Percentiles rank a stretch among this genome's conserved stretches.
These are phyloP conservation scores for Lactuca sativa DNA, from an alignment of 129 eudicot genomes.

Conservation along the genomic window DNA sequence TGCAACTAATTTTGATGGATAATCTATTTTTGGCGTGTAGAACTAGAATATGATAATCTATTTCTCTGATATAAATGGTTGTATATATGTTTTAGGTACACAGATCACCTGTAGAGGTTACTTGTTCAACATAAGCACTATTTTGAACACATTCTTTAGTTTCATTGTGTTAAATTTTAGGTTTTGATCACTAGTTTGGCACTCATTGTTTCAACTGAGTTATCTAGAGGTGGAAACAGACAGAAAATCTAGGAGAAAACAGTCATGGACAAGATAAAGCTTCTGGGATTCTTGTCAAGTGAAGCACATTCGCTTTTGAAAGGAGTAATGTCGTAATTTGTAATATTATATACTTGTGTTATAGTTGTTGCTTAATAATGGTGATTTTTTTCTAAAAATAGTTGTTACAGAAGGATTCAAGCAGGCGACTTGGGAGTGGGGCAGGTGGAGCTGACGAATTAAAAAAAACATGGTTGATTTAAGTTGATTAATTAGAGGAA, in stretches of 20 bases:
- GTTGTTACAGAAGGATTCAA: constrained; percentile 61
- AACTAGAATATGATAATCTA: no score
- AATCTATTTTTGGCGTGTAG: no score
- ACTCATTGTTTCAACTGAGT: no score
- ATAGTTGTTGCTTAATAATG: not conserved
- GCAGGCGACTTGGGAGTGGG: constrained; percentile 63
- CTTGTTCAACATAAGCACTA: no score
- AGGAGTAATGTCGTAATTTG: constrained; percentile 46
- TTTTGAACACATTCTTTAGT: no score
- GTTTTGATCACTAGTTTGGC: no score
- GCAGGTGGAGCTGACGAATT: constrained; percentile 48
- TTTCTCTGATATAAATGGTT: no score
- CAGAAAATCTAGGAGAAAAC: constrained; percentile 71
- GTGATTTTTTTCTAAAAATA: not conserved
- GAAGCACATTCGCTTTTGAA: constrained; percentile 56
- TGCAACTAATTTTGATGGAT: no score
- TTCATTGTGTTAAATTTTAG: no score
- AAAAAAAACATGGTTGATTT: constrained; percentile 62
- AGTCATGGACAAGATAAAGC: constrained; percentile 71
- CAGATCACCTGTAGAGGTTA: no score
- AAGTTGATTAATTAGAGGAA: constrained; percentile 44
- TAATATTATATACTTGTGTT: not conserved
- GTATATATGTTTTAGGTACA: no score
- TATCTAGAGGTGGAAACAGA: constrained; percentile 59
- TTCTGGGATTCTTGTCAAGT: constrained; percentile 42